A percentile compares a stretch with the other conserved stretches of the same genome.
Conservation (phyloP, 768 basidiomycete genomes). For the Mycena crocata region DNA sequence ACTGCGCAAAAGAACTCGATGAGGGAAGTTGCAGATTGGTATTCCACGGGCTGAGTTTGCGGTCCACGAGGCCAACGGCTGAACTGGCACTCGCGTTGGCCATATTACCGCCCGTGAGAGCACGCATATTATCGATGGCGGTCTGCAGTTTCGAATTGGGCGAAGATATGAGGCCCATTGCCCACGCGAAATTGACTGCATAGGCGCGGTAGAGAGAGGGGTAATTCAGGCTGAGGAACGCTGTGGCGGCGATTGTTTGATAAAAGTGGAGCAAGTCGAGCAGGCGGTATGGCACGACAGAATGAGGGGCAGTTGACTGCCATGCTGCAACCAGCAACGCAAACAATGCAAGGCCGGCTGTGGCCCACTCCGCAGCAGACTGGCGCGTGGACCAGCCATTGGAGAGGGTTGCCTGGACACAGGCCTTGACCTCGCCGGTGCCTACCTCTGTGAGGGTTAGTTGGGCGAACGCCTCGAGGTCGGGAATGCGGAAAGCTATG, state of each 20-base stretch:
- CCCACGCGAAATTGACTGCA: slow-evolving; percentile 90
- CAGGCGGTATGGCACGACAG: slow-evolving; percentile 79
- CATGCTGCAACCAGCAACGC: slow-evolving; percentile 72
- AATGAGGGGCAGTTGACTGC: slow-evolving; percentile 66
- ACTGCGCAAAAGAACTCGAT: slow-evolving; percentile 21
- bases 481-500: slow-evolving; percentile 89
- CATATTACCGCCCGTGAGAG: slow-evolving; percentile 82
- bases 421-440: slow-evolving; percentile 84
- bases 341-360: slow-evolving; percentile 73
- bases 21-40: slow-evolving; percentile 10
- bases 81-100: slow-evolving; percentile 68
- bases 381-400: slow-evolving; percentile 91
- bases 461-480: slow-evolving; percentile 91
- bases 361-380: slow-evolving; percentile 80
- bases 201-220: slow-evolving; percentile 86
- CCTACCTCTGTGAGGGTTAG: slow-evolving; percentile 75
- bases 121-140: slow-evolving; percentile 86
- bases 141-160: slow-evolving; percentile 71
- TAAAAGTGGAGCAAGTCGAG: slow-evolving; percentile 86
- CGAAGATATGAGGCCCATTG: slow-evolving; percentile 78
- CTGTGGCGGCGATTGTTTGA: slow-evolving; percentile 86
- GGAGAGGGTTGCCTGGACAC: slow-evolving; percentile 90
- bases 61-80: slow-evolving; percentile 82
- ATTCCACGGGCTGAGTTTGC: slow-evolving; percentile 69
- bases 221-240: slow-evolving; percentile 88